A percentile compares a stretch with the other conserved stretches of the same genome.
Conservation (phyloP, 345 rosid species). For the Cardamine chenopodiifolia region DNA sequence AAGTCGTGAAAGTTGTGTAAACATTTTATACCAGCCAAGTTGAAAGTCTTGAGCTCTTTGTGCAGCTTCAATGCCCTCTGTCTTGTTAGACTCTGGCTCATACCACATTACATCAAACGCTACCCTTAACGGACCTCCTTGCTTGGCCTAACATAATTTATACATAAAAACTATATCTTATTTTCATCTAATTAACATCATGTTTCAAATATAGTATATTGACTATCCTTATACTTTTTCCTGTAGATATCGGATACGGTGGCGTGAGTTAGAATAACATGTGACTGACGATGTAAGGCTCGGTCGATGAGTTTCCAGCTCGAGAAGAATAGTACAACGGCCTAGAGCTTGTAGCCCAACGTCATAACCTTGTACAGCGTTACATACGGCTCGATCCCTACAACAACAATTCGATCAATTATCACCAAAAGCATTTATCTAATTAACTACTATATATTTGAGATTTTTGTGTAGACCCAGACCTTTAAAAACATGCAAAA, state of each 20-base stretch:
- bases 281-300: conserved; percentile 92
- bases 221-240: conserved; percentile 69
- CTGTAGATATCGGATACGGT: conserved; percentile 63
- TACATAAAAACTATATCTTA: conserved; percentile 1
- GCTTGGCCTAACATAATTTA: conserved; percentile 52
- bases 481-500: not conserved
- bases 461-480: not conserved
- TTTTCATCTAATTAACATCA: not conserved
- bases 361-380: conserved; percentile 91
- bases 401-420: not conserved
- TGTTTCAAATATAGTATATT: not conserved
- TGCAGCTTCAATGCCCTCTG: conserved; percentile 69
- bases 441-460: not conserved
- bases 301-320: conserved; percentile 82
- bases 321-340: conserved; percentile 76
- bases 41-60: conserved; percentile 98
- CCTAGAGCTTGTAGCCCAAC: conserved; percentile 89
- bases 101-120: conserved; percentile 86
- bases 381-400: conserved; percentile 91
- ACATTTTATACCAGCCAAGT: conserved; percentile 76
- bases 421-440: not conserved
- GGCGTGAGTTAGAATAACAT: conserved; percentile 70
- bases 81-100: conserved; percentile 61
- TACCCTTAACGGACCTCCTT: conserved; percentile 73
- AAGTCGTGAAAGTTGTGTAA: not conserved